Percentiles rank a stretch among this genome's conserved stretches.
Conservation (phyloP, 352 stramenopile genomes). For the Thalassiosira ordinaria region DNA sequence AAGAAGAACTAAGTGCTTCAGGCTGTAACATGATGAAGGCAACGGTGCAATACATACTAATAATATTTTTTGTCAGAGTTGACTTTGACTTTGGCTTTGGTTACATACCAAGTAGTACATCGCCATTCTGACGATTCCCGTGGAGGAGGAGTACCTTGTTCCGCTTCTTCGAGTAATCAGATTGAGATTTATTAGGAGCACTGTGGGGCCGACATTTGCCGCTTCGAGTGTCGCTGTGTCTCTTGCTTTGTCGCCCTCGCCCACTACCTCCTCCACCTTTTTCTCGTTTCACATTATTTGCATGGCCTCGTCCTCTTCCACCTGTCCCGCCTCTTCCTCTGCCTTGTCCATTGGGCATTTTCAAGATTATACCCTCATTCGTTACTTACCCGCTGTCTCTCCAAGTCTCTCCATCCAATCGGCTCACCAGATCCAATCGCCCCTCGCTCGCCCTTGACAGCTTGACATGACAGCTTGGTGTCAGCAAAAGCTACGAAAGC, state of each 20-base stretch:
- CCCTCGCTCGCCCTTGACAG: no score
- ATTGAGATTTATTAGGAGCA: neutral
- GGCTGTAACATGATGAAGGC: conserved; percentile 16
- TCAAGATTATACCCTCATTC: no score
- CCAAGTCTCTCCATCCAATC: no score
- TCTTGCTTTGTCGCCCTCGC: neutral
- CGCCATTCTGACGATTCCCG: conserved; percentile 77
- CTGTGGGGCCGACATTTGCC: neutral
- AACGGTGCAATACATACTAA: conserved; percentile 8
- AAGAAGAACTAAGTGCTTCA: conserved; percentile 5
- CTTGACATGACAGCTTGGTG: no score
- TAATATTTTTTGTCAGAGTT: no score
- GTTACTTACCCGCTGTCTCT: no score
- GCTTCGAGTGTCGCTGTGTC: neutral
- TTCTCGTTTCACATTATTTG: no score
- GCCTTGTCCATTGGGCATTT: neutral
- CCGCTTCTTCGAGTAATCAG: neutral
- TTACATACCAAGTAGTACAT: conserved; percentile 59
- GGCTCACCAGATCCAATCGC: no score
- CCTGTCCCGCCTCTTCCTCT: conserved; percentile 8
- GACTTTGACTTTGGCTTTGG: no score
- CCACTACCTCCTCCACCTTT: no score
- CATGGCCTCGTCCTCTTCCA: neutral
- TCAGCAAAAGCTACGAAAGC: no score
- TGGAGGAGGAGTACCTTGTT: conserved; percentile 71